phyloP scores from a whole-genome alignment of 306 rosid species.

The Luffa acutangula region DNA sequence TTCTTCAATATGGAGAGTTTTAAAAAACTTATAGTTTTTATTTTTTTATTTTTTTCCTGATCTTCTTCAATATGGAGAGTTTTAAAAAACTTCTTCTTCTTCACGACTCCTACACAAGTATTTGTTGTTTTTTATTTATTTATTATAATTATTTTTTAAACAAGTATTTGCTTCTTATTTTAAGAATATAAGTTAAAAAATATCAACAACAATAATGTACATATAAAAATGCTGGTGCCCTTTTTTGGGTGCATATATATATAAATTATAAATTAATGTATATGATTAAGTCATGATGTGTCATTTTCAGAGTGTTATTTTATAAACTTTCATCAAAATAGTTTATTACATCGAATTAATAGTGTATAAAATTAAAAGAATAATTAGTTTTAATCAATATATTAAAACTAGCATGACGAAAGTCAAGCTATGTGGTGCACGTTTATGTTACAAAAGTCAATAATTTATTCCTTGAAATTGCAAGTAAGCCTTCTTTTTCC shows the following conservation, averaged over 20 bases:
- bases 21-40: neutral
- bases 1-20: neutral
- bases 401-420: neutral
- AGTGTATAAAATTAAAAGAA: neutral
- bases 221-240: neutral
- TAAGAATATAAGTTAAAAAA: neutral
- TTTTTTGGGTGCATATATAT: neutral
- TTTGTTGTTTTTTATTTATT: neutral
- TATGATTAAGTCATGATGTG: neutral
- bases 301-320: neutral
- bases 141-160: neutral
- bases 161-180: neutral
- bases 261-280: neutral
- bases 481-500: neutral
- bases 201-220: neutral
- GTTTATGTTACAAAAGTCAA: conserved; percentile 1
- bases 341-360: neutral
- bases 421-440: conserved; percentile 10
- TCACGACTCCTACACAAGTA: neutral
- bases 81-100: neutral
- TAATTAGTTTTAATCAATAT: neutral
- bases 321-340: neutral
- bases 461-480: neutral
- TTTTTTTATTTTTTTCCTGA: too few relatives aligned
- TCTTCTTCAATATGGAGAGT: neutral